Percentiles rank a stretch among this genome's conserved stretches.
These are phyloP conservation scores for Bipolaris cookei DNA, from an alignment of 2,329 filamentous ascomycete species.

Conservation along the genomic window DNA sequence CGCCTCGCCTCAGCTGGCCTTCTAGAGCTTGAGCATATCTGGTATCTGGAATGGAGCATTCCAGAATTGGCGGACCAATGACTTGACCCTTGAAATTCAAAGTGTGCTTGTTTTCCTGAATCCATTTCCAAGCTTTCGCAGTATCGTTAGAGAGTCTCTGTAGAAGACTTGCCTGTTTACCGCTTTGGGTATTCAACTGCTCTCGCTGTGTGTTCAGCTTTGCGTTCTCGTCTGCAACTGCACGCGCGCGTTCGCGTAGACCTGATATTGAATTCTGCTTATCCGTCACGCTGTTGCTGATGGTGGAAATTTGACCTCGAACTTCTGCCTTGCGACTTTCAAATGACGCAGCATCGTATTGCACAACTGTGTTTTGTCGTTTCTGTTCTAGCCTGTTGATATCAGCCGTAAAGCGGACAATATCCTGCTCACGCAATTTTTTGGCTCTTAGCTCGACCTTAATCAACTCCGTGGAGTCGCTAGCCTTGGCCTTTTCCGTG, in stretches of 20 bases:
- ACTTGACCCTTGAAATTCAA: constrained; percentile 74
- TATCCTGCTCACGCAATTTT: constrained; percentile 45
- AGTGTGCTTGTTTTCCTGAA: constrained; percentile 68
- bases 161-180: constrained; percentile 64
- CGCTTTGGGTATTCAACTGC: constrained; percentile 45
- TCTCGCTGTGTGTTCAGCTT: constrained; percentile 17
- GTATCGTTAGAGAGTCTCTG: constrained; percentile 67
- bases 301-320: constrained; percentile 55
- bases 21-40: constrained; percentile 69
- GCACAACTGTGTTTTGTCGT: constrained; percentile 65
- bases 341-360: constrained; percentile 73
- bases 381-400: constrained; percentile 70
- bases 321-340: constrained; percentile 74
- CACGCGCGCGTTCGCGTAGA: constrained; percentile 13
- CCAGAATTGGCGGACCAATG: constrained; percentile 80
- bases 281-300: constrained; percentile 52
- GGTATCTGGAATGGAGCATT: constrained; percentile 77
- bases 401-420: constrained; percentile 48
- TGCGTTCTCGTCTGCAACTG: constrained; percentile 40
- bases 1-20: constrained; percentile 58
- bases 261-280: constrained; percentile 51
- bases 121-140: constrained; percentile 78
- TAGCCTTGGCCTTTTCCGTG: constrained; percentile 46
- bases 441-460: constrained; percentile 52
- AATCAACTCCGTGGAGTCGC: constrained; percentile 53